Percentiles rank a stretch among this genome's conserved stretches.
These are phyloP conservation scores for Arthrinium phaeospermum DNA, from an alignment of 2,329 filamentous ascomycete species.

Conservation along the genomic window DNA sequence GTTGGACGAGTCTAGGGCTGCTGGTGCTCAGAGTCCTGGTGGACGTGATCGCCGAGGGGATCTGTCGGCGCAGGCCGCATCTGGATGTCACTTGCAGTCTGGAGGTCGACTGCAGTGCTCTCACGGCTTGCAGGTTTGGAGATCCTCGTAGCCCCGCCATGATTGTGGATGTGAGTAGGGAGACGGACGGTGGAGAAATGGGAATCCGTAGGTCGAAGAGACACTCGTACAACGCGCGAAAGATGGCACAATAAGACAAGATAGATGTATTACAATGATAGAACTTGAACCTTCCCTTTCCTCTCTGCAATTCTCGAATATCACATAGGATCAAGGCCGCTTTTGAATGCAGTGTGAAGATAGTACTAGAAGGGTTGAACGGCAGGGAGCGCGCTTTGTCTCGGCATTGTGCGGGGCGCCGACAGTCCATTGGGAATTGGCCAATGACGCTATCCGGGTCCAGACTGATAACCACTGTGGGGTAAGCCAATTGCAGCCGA, in stretches of 20 bases:
- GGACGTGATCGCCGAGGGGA: conserved; percentile 25
- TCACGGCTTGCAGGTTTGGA: neutral
- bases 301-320: neutral
- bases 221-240: neutral
- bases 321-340: neutral
- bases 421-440: neutral
- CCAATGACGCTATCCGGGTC: neutral
- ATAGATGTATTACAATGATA: neutral
- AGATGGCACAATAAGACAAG: neutral
- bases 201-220: neutral
- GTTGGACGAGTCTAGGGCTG: conserved; percentile 53
- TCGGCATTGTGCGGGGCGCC: conserved; percentile 6
- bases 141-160: conserved; percentile 17
- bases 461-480: conserved; percentile 2
- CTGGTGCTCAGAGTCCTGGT: conserved; percentile 36
- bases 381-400: neutral
- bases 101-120: neutral
- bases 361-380: neutral
- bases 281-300: neutral
- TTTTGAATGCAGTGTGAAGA: conserved; percentile 8
- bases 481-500: neutral
- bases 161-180: conserved; percentile 9
- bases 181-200: neutral
- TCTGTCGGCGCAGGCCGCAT: conserved; percentile 21
- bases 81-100: conserved; percentile 32